Evolutionary conservation across 257 asterid genomes (phyloP), one percentile per base, ranked within the genome.

Genomic region (Ligustrum vulgare): DNA sequence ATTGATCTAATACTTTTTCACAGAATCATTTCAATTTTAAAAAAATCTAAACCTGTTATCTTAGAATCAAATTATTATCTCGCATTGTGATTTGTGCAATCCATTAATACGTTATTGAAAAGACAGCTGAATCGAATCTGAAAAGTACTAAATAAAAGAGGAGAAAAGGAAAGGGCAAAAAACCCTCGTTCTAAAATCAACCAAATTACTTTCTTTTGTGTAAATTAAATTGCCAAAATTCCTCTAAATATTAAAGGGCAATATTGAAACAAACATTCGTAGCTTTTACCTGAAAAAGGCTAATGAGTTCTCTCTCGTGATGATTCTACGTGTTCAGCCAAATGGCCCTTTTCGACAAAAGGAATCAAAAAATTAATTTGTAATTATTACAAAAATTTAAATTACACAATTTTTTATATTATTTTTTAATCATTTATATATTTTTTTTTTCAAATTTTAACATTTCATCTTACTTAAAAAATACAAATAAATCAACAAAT

Each of bases 211-310:
- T 79, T 78, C 37, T 47, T 77, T 69, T 35, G 69, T 72, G 81
- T 36, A 43, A 66, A 72, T 23, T 22, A 22, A 39, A 15, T 3
- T 43, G 20, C 33, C 36, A 32, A 33, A 54, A 54, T 60, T 25
- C 67, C 22, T n/a, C 16, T 56, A 31, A 12, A 68, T 2, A 70
- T 54, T 37, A 18, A 32, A 23, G 45, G 2, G 45, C 45, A 39
- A 2, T 39, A 41, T 11, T 10, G 47, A 41, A 41, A 41, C 15
- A 39, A 12, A 41, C 54, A 41, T 41, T 64, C 56, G 11, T 79
- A 34, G 47, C 22, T 49, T 72, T 65, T 20, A 73, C 71, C 80
- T 70, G 58, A 80, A 22, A 80, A 80, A 84, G 86, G 81, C 73
- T 71, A 72, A 81, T 49, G 20, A 78, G 34, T 60, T 58, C 4